A percentile compares a stretch with the other conserved stretches of the same genome.
Evolutionary conservation across 2,329 filamentous ascomycete genomes (phyloP).

Genomic region (Fusarium sp.): DNA sequence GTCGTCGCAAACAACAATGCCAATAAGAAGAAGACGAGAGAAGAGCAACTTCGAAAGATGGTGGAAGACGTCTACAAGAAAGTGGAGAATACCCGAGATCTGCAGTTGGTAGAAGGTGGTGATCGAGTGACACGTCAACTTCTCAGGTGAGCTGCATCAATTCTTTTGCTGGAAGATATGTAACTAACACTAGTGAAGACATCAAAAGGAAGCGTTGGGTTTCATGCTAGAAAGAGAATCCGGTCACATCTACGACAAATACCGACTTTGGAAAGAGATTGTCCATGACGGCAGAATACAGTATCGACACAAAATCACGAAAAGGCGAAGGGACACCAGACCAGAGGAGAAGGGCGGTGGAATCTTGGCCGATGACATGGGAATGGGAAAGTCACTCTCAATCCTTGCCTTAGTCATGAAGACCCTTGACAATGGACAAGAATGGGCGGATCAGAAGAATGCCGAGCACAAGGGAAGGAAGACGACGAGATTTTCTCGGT

Average conservation of each 20-base stretch:
- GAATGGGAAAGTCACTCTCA: conserved; percentile 15
- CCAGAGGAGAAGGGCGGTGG: conserved; percentile 8
- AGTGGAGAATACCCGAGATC: conserved; percentile 9
- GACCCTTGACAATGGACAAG: background rate
- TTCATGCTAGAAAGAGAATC: conserved; percentile 20
- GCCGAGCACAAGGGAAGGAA: background rate
- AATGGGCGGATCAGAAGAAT: conserved; percentile 3
- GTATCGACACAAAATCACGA: conserved; percentile 9
- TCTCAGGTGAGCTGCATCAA: background rate
- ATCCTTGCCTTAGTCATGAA: conserved; percentile 12
- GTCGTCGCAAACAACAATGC: fast-evolving
- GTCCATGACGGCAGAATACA: background rate
- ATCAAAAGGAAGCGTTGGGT: conserved; percentile 15
- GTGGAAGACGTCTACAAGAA: conserved; percentile 10
- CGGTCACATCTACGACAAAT: conserved; percentile 2
- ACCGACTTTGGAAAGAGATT: conserved; percentile 7
- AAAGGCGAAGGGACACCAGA: background rate
- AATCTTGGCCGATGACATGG: conserved; percentile 12
- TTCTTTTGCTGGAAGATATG: fast-evolving
- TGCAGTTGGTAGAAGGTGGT: conserved; percentile 9
- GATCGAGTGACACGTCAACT: background rate
- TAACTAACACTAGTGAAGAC: background rate
- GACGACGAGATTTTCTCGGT: background rate
- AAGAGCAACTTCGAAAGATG: conserved; percentile 19
- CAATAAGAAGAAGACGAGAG: background rate